Evolutionary conservation across 2,329 filamentous ascomycete species (phyloP).

Genomic region (Escovopsis sp.): DNA sequence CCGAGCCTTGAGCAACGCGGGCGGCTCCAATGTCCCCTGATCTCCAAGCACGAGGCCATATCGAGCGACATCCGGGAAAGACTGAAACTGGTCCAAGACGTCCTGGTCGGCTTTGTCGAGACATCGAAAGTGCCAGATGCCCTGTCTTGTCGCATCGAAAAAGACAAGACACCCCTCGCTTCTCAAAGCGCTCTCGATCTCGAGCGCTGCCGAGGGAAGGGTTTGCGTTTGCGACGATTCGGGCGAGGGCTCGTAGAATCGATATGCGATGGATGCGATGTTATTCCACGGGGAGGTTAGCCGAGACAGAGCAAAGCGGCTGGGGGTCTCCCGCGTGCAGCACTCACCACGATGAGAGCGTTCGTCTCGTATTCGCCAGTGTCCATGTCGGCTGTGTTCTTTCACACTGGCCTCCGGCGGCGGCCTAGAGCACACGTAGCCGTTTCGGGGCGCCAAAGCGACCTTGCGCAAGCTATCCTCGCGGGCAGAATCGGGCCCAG

Average conservation of each 20-base stretch:
- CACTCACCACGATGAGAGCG: slow-evolving; percentile 40
- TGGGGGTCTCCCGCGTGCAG: background rate
- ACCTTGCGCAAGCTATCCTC: slow-evolving; percentile 3
- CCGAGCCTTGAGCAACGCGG: slow-evolving; percentile 31
- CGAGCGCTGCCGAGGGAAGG: slow-evolving; percentile 32
- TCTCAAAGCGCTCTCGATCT: slow-evolving; percentile 36
- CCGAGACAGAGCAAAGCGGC: slow-evolving; percentile 6
- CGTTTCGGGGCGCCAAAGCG: slow-evolving; percentile 9
- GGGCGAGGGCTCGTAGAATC: slow-evolving; percentile 36
- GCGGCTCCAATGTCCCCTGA: slow-evolving; percentile 36
- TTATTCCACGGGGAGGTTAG: slow-evolving; percentile 31
- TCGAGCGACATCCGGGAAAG: slow-evolving; percentile 28
- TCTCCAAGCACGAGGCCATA: slow-evolving; percentile 30
- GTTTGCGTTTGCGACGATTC: slow-evolving; percentile 27
- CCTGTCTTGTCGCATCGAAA: slow-evolving; percentile 34
- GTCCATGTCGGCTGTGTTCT: slow-evolving; percentile 41
- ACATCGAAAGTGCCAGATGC: slow-evolving; percentile 41
- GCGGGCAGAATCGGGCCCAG: slow-evolving; percentile 2
- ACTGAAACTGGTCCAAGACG: slow-evolving; percentile 18
- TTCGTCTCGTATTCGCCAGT: slow-evolving; percentile 50
- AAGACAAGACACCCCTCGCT: slow-evolving; percentile 38
- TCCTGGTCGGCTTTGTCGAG: slow-evolving; percentile 25
- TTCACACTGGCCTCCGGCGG: slow-evolving; percentile 13
- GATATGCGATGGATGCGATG: slow-evolving; percentile 39
- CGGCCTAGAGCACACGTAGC: slow-evolving; percentile 10